Evolutionary conservation across 768 basidiomycete genomes (phyloP), one percentile per base, ranked within the genome.

Genomic region (Russula emetica): DNA sequence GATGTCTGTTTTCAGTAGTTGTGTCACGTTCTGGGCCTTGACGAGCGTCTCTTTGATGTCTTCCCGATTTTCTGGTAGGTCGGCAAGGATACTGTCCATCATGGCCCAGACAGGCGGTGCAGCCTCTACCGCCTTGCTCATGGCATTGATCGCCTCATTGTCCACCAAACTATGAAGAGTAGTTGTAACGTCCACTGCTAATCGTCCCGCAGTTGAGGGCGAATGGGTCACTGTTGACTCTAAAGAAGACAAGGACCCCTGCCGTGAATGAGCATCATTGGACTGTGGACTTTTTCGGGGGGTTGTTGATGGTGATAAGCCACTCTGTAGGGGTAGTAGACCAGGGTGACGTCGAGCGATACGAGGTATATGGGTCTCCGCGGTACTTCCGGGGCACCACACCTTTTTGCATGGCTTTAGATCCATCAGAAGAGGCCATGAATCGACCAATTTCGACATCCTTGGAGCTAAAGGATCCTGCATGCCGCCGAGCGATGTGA

Each of bases 391-490:
- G 60, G 32, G 53, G 45, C 20, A 59, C 66, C 49, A 85, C 81
- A 5, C 83, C 81, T 16, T 80, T 77, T 44, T 84, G 82, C 47
- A 81, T 74, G 13, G 68, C 70, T 1, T 70, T 74, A 3, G 73
- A 71, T 2, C 76, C 62, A 51, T 85, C 82, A 67, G 83, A 83
- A n/a, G 86, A 87, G 9, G 90, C 88, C 55, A 91, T 72, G 60
- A 83, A 79, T 74, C 87, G 92, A 45, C 94, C 94, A 56, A 91
- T 85, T 71, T 96, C 88, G 7, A 96, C 89, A 72, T 97, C 94
- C 71, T 92, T 90, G 28, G 82, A 86, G 66, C 94, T 96, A 77
- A 96, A 98, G 4, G 94, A 96, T n/a, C 94, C 94, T 6, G 91
- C 94, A 73, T 96, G 90, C 42, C 94, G 81, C 50, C 94, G 80